Evolutionary conservation across 164 flowering plant species (phyloP), one percentile per base, ranked within the genome.

Genomic region (Stephania japonica): DNA sequence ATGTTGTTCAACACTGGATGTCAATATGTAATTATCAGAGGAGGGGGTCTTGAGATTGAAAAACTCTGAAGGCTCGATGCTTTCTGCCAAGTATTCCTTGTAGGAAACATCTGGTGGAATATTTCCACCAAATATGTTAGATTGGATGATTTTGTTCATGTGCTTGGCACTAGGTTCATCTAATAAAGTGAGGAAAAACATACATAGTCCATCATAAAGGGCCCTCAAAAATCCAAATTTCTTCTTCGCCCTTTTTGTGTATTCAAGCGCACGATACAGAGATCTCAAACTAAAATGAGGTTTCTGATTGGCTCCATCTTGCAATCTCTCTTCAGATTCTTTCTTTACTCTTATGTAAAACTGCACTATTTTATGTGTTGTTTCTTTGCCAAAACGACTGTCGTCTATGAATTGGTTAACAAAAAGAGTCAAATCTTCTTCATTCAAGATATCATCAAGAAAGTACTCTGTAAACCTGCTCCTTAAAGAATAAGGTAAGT

Each of bases 271-370:
- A 78, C 99, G 95, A 70, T 87, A 91, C 43, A 96, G 87, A 74
- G 99, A 96, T 82, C 99, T 86, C 76, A 96, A 85, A 86, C 98
- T 96, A 72, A 84, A 96, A 66, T 91, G 99, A 42, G 99, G 98
- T 83, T 90, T 93, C 86, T 93, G 98, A 85, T 91, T 90, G 68
- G 98, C 99, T 64, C 99, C 98, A 83, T 96, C 98, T 79, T 88
- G 97, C 77, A 93, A 81, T 79, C 81, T 88, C 70, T 87, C 93
- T 75, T 91, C 97, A 27, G 93, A 90, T 27, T 83, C 86, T 80
- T 75, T 82, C 80, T 91, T 96, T 71, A 90, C 92, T 66, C 81
- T 84, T 81, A 85, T 91, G 69, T 96, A 96, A 64, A 96, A 96
- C 19, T 62, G 65, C 70, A 89, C 87, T 19, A 93, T 85, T 63